Percentiles rank a stretch among this genome's conserved stretches.
Conservation (phyloP, 73 alveolate genomes). For the Tetrahymena thermophila region DNA sequence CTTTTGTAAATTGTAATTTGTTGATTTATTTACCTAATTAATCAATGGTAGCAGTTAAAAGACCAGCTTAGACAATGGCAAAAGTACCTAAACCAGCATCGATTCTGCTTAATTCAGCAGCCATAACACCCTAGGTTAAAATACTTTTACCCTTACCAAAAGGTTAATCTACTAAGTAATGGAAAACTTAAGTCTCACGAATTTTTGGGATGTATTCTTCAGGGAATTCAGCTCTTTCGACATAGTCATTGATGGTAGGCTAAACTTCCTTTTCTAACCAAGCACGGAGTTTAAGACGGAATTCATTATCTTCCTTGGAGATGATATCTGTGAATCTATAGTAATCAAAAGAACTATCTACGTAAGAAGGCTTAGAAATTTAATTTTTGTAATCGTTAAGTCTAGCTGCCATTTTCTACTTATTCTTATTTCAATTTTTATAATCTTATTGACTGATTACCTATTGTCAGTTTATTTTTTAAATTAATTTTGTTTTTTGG, state of each 20-base stretch:
- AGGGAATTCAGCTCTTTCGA: conserved; percentile 35
- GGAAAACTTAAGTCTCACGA: not conserved
- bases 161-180: not conserved
- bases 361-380: not conserved
- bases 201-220: not conserved
- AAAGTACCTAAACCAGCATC: not conserved
- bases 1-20: not conserved
- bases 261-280: conserved; percentile 4
- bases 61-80: not conserved
- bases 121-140: not conserved
- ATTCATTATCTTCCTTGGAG: not conserved
- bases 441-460: not conserved
- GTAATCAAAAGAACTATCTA: not conserved
- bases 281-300: not conserved
- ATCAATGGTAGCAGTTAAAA: not conserved
- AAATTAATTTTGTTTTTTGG: not conserved
- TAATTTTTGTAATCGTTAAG: not conserved
- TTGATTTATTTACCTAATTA: not conserved
- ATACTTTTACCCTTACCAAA: not conserved
- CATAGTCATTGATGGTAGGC: conserved; percentile 23
- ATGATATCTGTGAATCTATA: not conserved
- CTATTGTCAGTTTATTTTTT: not conserved
- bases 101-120: not conserved
- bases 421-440: not conserved
- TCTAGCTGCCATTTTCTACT: not conserved